Base-by-base conservation (phyloP, 768 basidiomycete genomes). In the Lactarius sanguifluus region DNA sequence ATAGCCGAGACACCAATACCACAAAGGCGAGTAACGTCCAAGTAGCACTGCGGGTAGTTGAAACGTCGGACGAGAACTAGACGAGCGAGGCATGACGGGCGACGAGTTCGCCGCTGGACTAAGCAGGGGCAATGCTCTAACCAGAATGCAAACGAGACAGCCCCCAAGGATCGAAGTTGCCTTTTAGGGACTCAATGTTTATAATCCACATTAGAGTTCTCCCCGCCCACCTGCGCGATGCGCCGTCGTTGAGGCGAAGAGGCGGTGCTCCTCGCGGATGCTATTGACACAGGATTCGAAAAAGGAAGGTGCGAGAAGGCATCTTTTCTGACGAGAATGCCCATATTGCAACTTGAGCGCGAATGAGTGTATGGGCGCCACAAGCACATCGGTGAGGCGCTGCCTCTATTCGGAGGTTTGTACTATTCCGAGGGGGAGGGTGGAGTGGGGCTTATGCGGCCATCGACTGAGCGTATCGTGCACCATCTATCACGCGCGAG, bases 331-430 rank as follows among this genome's bases (percentile, higher is more conserved):
- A 57, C 47, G 1, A 28, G 34, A 40, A 56, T 30, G 41, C 54
- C 8, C 12, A 59, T 64, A 30, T 15, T 50, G 34, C 10, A 30
- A 12, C 47, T 50, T 38, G 32, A 54, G 59, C 59, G 43, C 52
- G 23, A 36, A 34, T 40, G 15, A 4, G 28, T 54, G 50, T 52
- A 52, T 45, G 30, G 9, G 30, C 55, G 55, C 55, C 55, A 56
- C 54, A 20, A 56, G 30, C 13, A 18, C 15, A 20, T 8, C 8
- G 20, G 36, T 40, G 23, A 45, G 41, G 45, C 30, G 55, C 38
- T 34, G 16, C n/a, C n/a, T 38, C 16, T 28, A 10, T 23, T 7
- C 47, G 65, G 65, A 12, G 40, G 23, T 54, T 58, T 58, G 47
- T 20, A 58, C 61, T n/a, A 58, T 41, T 32, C 34, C 30, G 38